Evolutionary conservation across 2,329 filamentous ascomycete species (phyloP), one percentile per base, ranked within the genome.

Genomic region (Cercospora brassicicola): DNA sequence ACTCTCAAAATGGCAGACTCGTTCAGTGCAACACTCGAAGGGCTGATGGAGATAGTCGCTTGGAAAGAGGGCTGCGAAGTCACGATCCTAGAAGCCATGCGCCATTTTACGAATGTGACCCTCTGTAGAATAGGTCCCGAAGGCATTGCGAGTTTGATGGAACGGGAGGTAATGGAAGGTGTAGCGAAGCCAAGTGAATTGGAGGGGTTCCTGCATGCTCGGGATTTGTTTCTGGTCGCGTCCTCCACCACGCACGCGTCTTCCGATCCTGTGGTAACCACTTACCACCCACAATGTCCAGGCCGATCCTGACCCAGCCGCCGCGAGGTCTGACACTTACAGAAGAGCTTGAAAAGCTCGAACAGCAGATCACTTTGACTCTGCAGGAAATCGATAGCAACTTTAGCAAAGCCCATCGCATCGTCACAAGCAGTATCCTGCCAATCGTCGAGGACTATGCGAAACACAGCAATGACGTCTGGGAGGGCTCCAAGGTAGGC

Each of bases 361-460:
- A 99, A 79, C 95, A 99, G 79, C 96, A 93, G 23, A 98, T 99
- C 74, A 99, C 95, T 0, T 85, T 98, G 48, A 98, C 94, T 0
- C 84, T 99, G 23, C 95, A 98, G 89, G 95, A 99, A 84, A 99
- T 99, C 82, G 95, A 99, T 79, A 91, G 93, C 81, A 99, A 99
- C 82, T 99, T 99, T 80, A 97, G 92, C 82, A 93, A 92, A 77
- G 94, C 95, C 31, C 95, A 99, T 80, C 90, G 93, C 70, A 98
- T 99, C 68, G 94, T 99, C 45, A 98, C 95, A 0, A 90, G 91
- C 0, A 96, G 90, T 77, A 97, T 99, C 65, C 82, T 99, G 2
- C 95, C 95, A 0, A 87, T 97, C 0, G 93, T 99, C 20, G 94
- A 98, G 78, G 91, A 96, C 77, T 99, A 99, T 81, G 92, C 92